A percentile compares a stretch with the other conserved stretches of the same genome.
Evolutionary conservation across 331 rosid species (phyloP).

Genomic region (Erythrophleum ivorense): DNA sequence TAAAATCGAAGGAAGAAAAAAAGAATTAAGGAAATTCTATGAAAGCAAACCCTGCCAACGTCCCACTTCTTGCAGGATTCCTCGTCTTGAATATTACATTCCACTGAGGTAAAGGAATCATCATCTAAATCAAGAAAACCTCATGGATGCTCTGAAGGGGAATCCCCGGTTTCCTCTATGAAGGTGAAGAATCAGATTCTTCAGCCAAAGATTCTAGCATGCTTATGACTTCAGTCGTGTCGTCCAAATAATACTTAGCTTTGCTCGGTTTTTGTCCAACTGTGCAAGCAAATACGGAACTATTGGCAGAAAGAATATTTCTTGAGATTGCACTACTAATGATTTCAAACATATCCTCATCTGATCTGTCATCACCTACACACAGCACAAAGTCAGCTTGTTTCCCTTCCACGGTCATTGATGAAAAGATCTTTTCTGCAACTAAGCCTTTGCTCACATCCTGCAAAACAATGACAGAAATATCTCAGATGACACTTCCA

Average conservation of each 20-base stretch:
- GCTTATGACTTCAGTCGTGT: slow-evolving; percentile 55
- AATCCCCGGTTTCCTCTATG: slow-evolving; percentile 28
- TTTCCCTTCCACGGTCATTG: slow-evolving; percentile 59
- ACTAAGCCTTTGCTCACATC: slow-evolving; percentile 66
- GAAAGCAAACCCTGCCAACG: not conserved
- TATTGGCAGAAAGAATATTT: slow-evolving; percentile 47
- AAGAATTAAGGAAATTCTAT: not conserved
- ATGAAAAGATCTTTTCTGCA: slow-evolving; percentile 63
- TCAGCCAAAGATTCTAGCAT: slow-evolving; percentile 58
- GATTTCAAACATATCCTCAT: slow-evolving; percentile 73
- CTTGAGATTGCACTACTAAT: slow-evolving; percentile 43
- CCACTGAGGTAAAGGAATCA: slow-evolving; percentile 1
- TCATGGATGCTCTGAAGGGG: slow-evolving; percentile 18
- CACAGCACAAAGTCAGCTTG: slow-evolving; percentile 67
- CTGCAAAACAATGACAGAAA: slow-evolving; percentile 41
- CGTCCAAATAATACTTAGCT: slow-evolving; percentile 62
- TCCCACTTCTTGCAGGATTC: not conserved
- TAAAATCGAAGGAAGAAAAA: not conserved
- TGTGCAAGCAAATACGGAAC: slow-evolving; percentile 59
- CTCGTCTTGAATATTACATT: slow-evolving; percentile 10
- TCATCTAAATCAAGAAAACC: slow-evolving; percentile 14
- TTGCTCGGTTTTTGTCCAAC: slow-evolving; percentile 74
- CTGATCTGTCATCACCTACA: slow-evolving; percentile 71
- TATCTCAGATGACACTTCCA: slow-evolving; percentile 2
- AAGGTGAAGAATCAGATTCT: slow-evolving; percentile 48